Evolutionary conservation across 2,329 filamentous ascomycete species (phyloP).

Genomic region (Scedosporium boydii): DNA sequence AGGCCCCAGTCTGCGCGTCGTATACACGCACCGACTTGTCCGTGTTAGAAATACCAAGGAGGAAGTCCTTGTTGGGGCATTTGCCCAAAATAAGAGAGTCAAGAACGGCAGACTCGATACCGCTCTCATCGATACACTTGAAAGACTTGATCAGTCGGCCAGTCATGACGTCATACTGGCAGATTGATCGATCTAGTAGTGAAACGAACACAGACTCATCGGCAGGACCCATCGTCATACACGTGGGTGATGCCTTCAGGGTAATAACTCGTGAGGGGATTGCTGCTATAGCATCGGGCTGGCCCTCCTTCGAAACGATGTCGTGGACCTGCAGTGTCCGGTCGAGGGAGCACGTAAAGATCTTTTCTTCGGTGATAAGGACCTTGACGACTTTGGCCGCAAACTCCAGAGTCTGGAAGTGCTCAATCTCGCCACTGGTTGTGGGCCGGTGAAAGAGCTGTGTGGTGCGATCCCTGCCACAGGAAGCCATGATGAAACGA

Average conservation of each 20-base stretch:
- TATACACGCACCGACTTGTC: slow-evolving; percentile 95
- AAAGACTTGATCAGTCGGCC: slow-evolving; percentile 66
- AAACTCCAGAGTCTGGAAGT: slow-evolving; percentile 91
- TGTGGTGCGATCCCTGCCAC: slow-evolving; percentile 81
- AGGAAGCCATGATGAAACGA: slow-evolving; percentile 64
- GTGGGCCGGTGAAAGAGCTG: slow-evolving; percentile 66
- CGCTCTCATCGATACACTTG: slow-evolving; percentile 73
- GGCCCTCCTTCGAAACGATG: slow-evolving; percentile 58
- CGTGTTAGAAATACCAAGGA: slow-evolving; percentile 84
- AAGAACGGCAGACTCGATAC: slow-evolving; percentile 71
- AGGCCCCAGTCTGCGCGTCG: slow-evolving; percentile 62
- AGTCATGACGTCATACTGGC: slow-evolving; percentile 52
- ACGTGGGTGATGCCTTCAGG: slow-evolving; percentile 77
- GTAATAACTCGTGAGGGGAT: slow-evolving; percentile 68
- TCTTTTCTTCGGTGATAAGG: slow-evolving; percentile 59
- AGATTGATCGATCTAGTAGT: slow-evolving; percentile 49
- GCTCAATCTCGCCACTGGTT: slow-evolving; percentile 50
- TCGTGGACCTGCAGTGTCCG: slow-evolving; percentile 79
- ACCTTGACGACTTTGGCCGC: slow-evolving; percentile 71
- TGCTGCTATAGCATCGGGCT: slow-evolving; percentile 61
- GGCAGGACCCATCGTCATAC: slow-evolving; percentile 64
- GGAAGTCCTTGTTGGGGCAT: slow-evolving; percentile 48
- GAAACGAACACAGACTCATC: slow-evolving; percentile 50
- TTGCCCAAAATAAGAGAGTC: slow-evolving; percentile 62
- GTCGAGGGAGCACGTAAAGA: slow-evolving; percentile 84